phyloP scores from a whole-genome alignment of 1,284 basidiomycete species.

The Boletellus sp. region DNA sequence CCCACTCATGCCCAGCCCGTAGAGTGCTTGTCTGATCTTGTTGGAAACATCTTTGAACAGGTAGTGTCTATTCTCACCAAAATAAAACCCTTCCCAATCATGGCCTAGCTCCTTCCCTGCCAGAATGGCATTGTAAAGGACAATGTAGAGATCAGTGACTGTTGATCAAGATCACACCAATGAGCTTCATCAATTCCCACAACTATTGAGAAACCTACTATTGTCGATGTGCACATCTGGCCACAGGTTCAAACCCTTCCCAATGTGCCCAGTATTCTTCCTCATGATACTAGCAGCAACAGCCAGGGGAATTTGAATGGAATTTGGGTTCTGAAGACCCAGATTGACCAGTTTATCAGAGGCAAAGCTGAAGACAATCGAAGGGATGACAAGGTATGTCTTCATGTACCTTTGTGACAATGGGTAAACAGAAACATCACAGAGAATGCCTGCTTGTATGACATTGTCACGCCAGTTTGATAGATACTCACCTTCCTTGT shows the following conservation, averaged over 20 bases:
- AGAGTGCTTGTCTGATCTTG: slow-evolving; percentile 30
- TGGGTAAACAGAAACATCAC: neutral
- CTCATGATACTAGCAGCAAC: slow-evolving; percentile 30
- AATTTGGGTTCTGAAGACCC: slow-evolving; percentile 36
- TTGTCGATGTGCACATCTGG: slow-evolving; percentile 27
- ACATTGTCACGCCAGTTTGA: too few relatives aligned
- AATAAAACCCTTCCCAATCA: slow-evolving; percentile 50
- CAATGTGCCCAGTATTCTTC: slow-evolving; percentile 33
- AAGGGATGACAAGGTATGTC: slow-evolving; percentile 39
- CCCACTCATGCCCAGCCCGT: slow-evolving; percentile 28
- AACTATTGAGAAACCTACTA: slow-evolving; percentile 18
- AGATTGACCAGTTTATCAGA: slow-evolving; percentile 34
- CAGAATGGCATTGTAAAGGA: slow-evolving; percentile 33
- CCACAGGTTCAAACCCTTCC: slow-evolving; percentile 25
- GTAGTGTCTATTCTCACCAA: slow-evolving; percentile 48
- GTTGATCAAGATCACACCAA: neutral
- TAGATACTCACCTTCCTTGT: slow-evolving; percentile 35
- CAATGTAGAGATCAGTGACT: slow-evolving; percentile 31
- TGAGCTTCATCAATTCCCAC: too few relatives aligned
- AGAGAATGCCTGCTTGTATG: too few relatives aligned
- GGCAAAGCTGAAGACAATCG: slow-evolving; percentile 41
- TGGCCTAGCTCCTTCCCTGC: slow-evolving; percentile 33
- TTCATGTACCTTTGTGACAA: slow-evolving; percentile 33
- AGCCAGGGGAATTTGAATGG: slow-evolving; percentile 36
- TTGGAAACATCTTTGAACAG: slow-evolving; percentile 28